A percentile compares a stretch with the other conserved stretches of the same genome.
phyloP scores from a whole-genome alignment of 352 stramenopile genomes.

The Globisporangium nagaii region DNA sequence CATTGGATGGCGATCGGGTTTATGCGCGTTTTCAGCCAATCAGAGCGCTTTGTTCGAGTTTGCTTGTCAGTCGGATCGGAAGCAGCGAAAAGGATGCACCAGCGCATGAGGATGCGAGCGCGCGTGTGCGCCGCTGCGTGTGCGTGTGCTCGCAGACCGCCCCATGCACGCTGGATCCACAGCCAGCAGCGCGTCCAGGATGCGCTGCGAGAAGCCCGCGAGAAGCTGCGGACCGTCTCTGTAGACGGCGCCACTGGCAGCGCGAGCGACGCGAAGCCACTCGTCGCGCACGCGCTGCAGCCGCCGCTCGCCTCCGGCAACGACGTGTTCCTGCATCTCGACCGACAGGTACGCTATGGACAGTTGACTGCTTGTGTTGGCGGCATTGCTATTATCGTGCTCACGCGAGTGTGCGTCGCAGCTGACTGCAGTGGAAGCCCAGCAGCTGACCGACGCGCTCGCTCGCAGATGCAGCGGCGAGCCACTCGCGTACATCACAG shows the following conservation, averaged over 20 bases:
- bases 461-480: constrained; percentile 32
- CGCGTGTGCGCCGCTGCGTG: neutral
- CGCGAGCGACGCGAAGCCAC: constrained; percentile 40
- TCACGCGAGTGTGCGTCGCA: no score
- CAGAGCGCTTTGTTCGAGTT: no score
- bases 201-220: constrained; percentile 4
- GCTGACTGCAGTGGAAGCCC: constrained; percentile 31
- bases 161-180: constrained; percentile 4
- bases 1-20: no score
- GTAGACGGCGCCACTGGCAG: neutral
- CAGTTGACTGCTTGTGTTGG: neutral
- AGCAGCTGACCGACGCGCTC: constrained; percentile 15
- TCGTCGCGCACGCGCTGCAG: constrained; percentile 44
- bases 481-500: constrained; percentile 67
- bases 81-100: no score
- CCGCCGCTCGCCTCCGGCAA: constrained; percentile 33
- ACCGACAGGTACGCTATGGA: constrained; percentile 36
- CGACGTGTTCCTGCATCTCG: constrained; percentile 51
- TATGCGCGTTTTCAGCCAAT: neutral
- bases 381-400: no score
- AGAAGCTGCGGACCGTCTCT: constrained; percentile 6
- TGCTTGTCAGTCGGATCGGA: no score
- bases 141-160: neutral
- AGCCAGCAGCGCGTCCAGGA: constrained; percentile 8
- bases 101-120: neutral